These are phyloP conservation scores for Aechmea fasciata DNA, from an alignment of 176 grass and related monocot species.

Conservation along the genomic window DNA sequence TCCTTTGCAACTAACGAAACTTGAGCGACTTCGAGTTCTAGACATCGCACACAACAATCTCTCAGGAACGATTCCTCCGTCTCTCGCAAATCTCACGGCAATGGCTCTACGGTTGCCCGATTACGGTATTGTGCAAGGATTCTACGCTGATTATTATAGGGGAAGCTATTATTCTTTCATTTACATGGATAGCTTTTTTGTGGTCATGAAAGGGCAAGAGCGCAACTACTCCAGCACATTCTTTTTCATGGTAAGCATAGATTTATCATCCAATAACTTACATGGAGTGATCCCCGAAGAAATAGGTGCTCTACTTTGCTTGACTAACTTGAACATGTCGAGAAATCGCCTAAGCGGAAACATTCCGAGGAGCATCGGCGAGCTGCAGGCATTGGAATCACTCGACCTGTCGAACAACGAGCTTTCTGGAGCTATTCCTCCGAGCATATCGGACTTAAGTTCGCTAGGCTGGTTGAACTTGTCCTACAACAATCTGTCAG, in stretches of 20 bases:
- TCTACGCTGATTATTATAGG: not conserved
- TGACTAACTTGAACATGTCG: slow-evolving; percentile 26
- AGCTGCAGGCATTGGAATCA: slow-evolving; percentile 7
- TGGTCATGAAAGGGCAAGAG: not conserved
- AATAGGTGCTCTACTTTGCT: not conserved
- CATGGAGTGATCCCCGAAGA: slow-evolving; percentile 21
- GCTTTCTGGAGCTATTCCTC: slow-evolving; percentile 22
- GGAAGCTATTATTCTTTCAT: not conserved
- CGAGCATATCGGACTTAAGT: slow-evolving; percentile 1
- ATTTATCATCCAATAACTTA: slow-evolving; percentile 26
- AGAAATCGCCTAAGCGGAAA: slow-evolving; percentile 12
- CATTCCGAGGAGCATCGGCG: slow-evolving; percentile 21
- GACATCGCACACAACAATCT: slow-evolving; percentile 12
- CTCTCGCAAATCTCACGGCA: not conserved
- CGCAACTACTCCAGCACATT: not conserved
- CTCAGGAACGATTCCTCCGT: slow-evolving; percentile 4
- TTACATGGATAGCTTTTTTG: not conserved
- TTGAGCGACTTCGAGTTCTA: not conserved
- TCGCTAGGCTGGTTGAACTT: slow-evolving; percentile 10
- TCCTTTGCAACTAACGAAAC: not conserved
- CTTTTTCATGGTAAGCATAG: slow-evolving; percentile 3
- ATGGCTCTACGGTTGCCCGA: not conserved
- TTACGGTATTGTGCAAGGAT: not conserved
- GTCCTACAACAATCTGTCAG: slow-evolving; percentile 35
- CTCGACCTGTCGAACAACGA: slow-evolving; percentile 28